A percentile compares a stretch with the other conserved stretches of the same genome.
These are phyloP conservation scores for Lactarius quietus DNA, from an alignment of 768 basidiomycete genomes.

Conservation along the genomic window DNA sequence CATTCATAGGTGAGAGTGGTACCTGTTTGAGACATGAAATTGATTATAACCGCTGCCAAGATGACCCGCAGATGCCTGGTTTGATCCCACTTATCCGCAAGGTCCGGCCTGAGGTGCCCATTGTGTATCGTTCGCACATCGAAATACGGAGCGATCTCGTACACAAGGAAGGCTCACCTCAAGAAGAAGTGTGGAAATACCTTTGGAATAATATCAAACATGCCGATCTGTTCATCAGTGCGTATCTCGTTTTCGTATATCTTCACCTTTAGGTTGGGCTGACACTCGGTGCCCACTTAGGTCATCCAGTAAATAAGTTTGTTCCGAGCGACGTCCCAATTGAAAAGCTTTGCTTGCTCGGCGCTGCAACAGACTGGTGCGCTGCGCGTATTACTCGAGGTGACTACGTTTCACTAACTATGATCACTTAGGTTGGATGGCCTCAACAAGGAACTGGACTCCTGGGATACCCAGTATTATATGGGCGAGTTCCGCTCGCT, in stretches of 20 bases:
- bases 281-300: conserved; percentile 31
- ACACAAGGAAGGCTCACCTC: conserved; percentile 75
- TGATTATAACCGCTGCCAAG: conserved; percentile 34
- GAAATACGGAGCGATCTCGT: conserved; percentile 83
- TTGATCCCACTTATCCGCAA: conserved; percentile 90
- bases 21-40: neutral
- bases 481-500: conserved; percentile 84
- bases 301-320: conserved; percentile 91
- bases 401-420: neutral
- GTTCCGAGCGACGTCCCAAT: conserved; percentile 81
- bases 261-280: neutral
- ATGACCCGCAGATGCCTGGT: conserved; percentile 93
- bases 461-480: conserved; percentile 83
- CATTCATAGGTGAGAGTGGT: conserved; percentile 67
- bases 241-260: conserved; percentile 23
- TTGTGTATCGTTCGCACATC: conserved; percentile 93
- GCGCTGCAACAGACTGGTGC: conserved; percentile 84
- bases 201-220: conserved; percentile 90
- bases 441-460: conserved; percentile 81
- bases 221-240: conserved; percentile 88
- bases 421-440: conserved; percentile 70
- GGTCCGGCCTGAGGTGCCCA: conserved; percentile 78
- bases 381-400: conserved; percentile 40
- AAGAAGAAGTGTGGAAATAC: conserved; percentile 92
- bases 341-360: conserved; percentile 67